A percentile compares a stretch with the other conserved stretches of the same genome.
These are phyloP conservation scores for Jacaranda mimosifolia DNA, from an alignment of 257 asterid genomes.

Conservation along the genomic window DNA sequence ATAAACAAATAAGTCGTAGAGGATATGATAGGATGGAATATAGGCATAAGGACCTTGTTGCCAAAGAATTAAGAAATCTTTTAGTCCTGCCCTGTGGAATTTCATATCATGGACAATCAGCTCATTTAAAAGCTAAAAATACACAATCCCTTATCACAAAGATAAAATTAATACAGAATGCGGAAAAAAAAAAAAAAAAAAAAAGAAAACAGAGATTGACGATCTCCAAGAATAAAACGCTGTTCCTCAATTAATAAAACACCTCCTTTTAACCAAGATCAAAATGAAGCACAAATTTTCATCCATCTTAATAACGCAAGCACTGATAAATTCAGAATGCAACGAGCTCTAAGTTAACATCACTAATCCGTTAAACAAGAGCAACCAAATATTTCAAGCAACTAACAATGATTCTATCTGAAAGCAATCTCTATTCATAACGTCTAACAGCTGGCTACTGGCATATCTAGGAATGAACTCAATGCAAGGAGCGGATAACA, in stretches of 20 bases:
- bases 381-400: conserved; percentile 8
- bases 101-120: not conserved
- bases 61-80: not conserved
- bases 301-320: conserved; percentile 6
- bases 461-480: conserved; percentile 10
- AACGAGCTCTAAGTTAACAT: not conserved
- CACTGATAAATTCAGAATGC: not conserved
- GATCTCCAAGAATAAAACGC: not conserved
- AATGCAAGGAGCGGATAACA: not conserved
- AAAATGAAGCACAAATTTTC: not conserved
- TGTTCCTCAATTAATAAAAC: not conserved
- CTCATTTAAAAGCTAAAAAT: conserved; percentile 6
- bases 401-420: not conserved
- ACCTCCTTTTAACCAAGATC: not conserved
- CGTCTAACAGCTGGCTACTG: not conserved
- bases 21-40: not conserved
- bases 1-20: too few species aligned
- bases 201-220: not conserved
- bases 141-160: not conserved
- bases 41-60: not conserved
- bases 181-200: too few species aligned
- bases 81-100: conserved; percentile 22
- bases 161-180: not conserved
- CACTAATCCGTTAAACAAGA: not conserved
- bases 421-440: not conserved